Base-by-base conservation (phyloP, 768 basidiomycete species). In the Austroboletus eburneus region DNA sequence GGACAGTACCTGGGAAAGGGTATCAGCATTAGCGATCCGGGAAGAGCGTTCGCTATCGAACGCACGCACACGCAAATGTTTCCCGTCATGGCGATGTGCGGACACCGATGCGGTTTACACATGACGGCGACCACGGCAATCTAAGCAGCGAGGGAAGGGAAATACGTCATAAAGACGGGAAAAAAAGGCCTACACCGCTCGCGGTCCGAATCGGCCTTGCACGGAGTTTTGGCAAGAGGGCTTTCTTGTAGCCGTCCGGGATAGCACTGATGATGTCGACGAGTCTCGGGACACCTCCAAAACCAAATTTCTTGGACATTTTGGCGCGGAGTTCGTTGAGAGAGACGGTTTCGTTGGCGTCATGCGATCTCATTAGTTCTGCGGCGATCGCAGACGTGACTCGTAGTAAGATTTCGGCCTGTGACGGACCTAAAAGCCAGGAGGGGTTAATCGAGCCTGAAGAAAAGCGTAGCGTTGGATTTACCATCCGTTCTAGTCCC, bases 101-200 rank as follows among this genome's bases (percentile, higher is more conserved):
- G 96, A 74, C 96, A 99, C 44, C 96, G 81, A 74, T 99, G 96
- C 2, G 96, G 96, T 62, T 98, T 99, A 73, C 93, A 95, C 96
- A 99, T 99, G n/a, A 99, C 95, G 9, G 96, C 96, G 13, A 99
- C 96, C 20, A 98, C 95, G 14, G 95, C 96, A 48, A 98, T 94
- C 92, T 95, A 50, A 18, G 24, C 45, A 17, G 16, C 17, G 21
- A 24, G 24, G 38, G 33, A 9, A 20, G 45, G 4, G 12, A n/a
- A 17, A 9, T 18, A 43, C 14, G 14, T 16, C 21, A n/a, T 18
- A 16, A 9, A 7, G 16, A 33, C 32, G 16, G 8, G 35, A 34
- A 30, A 29, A 27, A 10, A 1, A 13, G 24, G 27, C 85, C 59
- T 57, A 94, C 94, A 48, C 96, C 95, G 68, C 92, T 95, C 8